Base-by-base conservation (phyloP, 2,329 filamentous ascomycete genomes). In the Fusarium coffeatum region DNA sequence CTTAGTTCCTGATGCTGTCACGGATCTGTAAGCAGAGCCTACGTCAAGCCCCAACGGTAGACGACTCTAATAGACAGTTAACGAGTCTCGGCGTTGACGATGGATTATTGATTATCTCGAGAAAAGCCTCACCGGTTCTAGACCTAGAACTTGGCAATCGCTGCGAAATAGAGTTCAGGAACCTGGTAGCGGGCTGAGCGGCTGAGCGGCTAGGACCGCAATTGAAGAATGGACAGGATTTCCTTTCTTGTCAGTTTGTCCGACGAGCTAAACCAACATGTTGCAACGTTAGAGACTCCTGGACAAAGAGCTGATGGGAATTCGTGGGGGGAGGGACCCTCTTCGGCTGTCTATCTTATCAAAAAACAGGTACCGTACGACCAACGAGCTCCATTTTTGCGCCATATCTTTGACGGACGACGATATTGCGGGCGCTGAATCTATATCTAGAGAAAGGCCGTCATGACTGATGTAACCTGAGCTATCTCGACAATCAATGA, bases 271-370 rank as follows among this genome's bases (percentile, higher is more conserved):
- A 50, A 64, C 56, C 61, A 60, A 59, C 16, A 49, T 55, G 45
- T 37, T 66, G 25, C 46, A 45, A 68, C 65, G 57, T 64, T 59
- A 43, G 55, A n/a, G 34, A 37, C 34, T 37, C 34, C 34, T 37
- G 9, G 34, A 37, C 34, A n/a, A 47, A 51, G 60, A 69, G 62
- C 64, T 72, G 69, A 71, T 63, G 59, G 49, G 18, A 37, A 47
- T 62, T 62, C 59, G 71, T 72, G 72, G 72, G 71, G 72, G 71
- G 49, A 37, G 30, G 48, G 32, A 28, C 49, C 49, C 48, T 50
- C 65, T 72, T 72, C 64, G 62, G 63, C 59, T 64, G 58, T 60
- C 59, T 64, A 72, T 57, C 72, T 65, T 71, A 71, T 55, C 41
- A 34, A 70, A 71, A 71, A 61, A 53, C 32, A 59, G 40, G 32